Evolutionary conservation across 169 alveolate species (phyloP), one percentile per base, ranked within the genome.

Genomic region (Cryptosporidium tyzzeri): DNA sequence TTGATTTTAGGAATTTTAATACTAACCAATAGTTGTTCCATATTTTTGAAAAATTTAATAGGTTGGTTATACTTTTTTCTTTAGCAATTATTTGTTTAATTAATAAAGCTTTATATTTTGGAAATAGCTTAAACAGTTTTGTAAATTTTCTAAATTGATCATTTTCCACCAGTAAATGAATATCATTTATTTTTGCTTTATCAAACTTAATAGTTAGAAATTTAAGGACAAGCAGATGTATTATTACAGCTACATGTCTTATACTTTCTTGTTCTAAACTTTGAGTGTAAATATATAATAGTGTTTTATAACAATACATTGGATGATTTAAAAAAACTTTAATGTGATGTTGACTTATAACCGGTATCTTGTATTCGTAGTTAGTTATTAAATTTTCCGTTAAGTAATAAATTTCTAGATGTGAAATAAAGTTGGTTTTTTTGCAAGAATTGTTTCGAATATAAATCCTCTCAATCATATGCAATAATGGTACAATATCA

Each of bases 11-110:
- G 50, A 62, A 31, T 80, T 80, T 80, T 44, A 18, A 26, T 10
- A 80, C 10, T 26, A 39, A 3, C 75, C 89, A 80, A 62, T 62
- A 80, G 62, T 80, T 58, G 3, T 35, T 51, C 89, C 89, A 80
- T 3, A 37, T 41, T 6, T 45, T 44, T 16, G 31, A 26, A 50
- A 10, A 16, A 51, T 65, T 39, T 16, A 55, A 3, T 55, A 55
- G 12, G 6, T 55, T 37, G 21, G 21, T 6, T 2, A 55, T n/a
- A n/a, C n/a, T 16, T 26, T 55, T 55, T 55, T 53, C n/a, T 8
- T 12, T 21, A 55, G 29, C 3, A 55, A 55, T n/a, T 1, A 55
- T 21, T 2, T 55, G 12, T 8, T 16, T n/a, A 23, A 55, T n/a
- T n/a, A 55, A 2, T 5, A 12, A 55, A 23, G 12, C 23, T 23